A percentile compares a stretch with the other conserved stretches of the same genome.
These are phyloP conservation scores for Malassezia arunalokei DNA, from an alignment of 1,284 basidiomycete genomes.

Conservation along the genomic window DNA sequence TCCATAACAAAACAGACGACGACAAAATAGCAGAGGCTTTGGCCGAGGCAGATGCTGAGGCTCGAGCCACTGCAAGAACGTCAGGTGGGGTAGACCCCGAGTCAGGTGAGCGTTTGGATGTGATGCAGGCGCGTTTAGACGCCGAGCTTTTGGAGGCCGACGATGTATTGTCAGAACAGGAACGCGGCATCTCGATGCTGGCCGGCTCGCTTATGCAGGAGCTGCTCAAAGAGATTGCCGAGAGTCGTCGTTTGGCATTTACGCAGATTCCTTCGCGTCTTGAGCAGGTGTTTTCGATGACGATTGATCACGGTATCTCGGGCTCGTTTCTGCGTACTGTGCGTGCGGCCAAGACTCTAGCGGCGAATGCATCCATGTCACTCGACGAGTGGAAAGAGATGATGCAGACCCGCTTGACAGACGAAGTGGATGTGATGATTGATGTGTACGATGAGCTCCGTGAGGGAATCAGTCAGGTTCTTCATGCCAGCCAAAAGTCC, in stretches of 20 bases:
- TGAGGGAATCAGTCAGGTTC: background rate
- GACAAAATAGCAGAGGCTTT: background rate
- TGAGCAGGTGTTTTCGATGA: background rate
- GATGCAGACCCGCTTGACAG: background rate
- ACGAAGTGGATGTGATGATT: constrained; percentile 2
- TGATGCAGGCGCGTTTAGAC: constrained; percentile 13
- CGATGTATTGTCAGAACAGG: constrained; percentile 10
- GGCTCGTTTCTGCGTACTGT: background rate
- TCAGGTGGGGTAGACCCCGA: background rate
- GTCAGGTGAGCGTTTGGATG: background rate
- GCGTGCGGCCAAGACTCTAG: background rate
- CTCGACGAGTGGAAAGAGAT: background rate
- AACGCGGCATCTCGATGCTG: background rate
- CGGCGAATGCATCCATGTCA: background rate
- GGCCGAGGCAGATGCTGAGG: background rate
- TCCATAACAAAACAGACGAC: background rate
- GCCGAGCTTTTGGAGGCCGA: constrained; percentile 3
- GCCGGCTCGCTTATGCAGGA: background rate
- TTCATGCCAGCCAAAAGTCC: constrained; percentile 10
- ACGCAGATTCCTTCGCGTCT: background rate
- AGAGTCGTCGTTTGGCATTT: background rate
- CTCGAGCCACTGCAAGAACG: background rate
- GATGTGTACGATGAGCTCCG: constrained; percentile 6
- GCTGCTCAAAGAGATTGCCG: background rate
- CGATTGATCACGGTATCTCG: background rate